Evolutionary conservation across 306 rosid genomes (phyloP).

Genomic region (Leucaena leucocephala): DNA sequence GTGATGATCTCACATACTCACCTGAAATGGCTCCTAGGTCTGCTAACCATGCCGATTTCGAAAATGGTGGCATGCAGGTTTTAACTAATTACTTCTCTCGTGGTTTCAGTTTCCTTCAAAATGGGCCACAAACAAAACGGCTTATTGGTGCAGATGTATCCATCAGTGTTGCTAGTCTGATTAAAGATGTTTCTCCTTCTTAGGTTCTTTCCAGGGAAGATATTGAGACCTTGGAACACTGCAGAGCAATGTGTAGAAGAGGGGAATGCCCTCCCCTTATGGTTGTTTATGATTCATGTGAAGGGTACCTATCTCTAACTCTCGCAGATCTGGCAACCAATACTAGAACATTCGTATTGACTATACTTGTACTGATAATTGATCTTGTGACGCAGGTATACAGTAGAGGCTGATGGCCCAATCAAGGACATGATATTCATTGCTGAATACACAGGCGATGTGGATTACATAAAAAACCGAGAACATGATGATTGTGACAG

Average conservation of each 20-base stretch:
- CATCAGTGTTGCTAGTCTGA: constrained; percentile 31
- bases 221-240: constrained; percentile 61
- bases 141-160: constrained; percentile 30
- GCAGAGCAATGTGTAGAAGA: constrained; percentile 64
- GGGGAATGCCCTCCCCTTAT: constrained; percentile 66
- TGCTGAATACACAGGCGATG: constrained; percentile 84
- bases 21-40: constrained; percentile 70
- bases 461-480: constrained; percentile 70
- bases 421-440: constrained; percentile 80
- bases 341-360: constrained; percentile 9
- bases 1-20: constrained; percentile 67
- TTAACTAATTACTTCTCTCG: constrained; percentile 28
- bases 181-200: constrained; percentile 27
- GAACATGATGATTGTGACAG: constrained; percentile 81
- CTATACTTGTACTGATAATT: constrained; percentile 19
- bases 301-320: constrained; percentile 66
- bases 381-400: constrained; percentile 45
- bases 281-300: constrained; percentile 74
- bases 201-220: constrained; percentile 77
- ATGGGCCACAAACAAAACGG: constrained; percentile 15
- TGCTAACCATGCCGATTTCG: constrained; percentile 62
- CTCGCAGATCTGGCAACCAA: constrained; percentile 18
- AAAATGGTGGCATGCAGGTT: constrained; percentile 92
- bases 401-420: constrained; percentile 72
- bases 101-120: constrained; percentile 19